Evolutionary conservation across 2,329 filamentous ascomycete species (phyloP).

Genomic region (Colletotrichum limetticola): DNA sequence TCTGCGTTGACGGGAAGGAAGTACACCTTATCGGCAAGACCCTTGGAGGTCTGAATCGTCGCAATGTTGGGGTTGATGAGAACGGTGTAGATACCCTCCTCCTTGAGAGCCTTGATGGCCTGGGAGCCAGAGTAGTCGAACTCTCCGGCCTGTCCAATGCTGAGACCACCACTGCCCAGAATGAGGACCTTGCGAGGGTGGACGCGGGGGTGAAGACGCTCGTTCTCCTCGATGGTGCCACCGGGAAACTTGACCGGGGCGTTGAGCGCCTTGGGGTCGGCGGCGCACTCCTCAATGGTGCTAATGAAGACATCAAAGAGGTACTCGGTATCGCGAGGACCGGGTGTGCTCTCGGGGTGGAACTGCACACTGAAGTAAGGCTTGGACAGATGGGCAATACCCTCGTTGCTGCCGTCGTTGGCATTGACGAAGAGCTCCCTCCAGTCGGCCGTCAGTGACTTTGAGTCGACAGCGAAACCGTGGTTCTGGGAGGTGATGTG

Average conservation of each 20-base stretch:
- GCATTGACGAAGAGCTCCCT: slow-evolving; percentile 96
- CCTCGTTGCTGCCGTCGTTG: slow-evolving; percentile 98
- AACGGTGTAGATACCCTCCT: slow-evolving; percentile 97
- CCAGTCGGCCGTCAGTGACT: slow-evolving; percentile 82
- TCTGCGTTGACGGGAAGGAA: slow-evolving; percentile 97
- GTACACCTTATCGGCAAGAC: slow-evolving; percentile 97
- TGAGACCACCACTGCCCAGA: slow-evolving; percentile 92
- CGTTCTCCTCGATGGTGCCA: slow-evolving; percentile 82
- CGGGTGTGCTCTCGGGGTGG: slow-evolving; percentile 96
- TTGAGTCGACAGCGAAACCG: slow-evolving; percentile 90
- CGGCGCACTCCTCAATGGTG: slow-evolving; percentile 79
- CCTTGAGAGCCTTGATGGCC: slow-evolving; percentile 97
- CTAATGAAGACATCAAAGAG: slow-evolving; percentile 97
- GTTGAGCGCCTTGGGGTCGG: slow-evolving; percentile 73
- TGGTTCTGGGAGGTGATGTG: slow-evolving; percentile 99
- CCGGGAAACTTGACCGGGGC: slow-evolving; percentile 88
- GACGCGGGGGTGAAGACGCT: slow-evolving; percentile 79
- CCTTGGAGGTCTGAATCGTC: slow-evolving; percentile 98
- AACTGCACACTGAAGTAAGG: slow-evolving; percentile 99
- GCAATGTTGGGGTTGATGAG: slow-evolving; percentile 99
- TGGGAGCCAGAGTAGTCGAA: slow-evolving; percentile 99
- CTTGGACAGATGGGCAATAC: slow-evolving; percentile 85
- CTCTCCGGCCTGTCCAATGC: slow-evolving; percentile 97
- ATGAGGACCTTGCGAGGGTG: slow-evolving; percentile 94
- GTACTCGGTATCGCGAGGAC: slow-evolving; percentile 94